Evolutionary conservation across 306 rosid genomes (phyloP).

Genomic region (Prunus padus): DNA sequence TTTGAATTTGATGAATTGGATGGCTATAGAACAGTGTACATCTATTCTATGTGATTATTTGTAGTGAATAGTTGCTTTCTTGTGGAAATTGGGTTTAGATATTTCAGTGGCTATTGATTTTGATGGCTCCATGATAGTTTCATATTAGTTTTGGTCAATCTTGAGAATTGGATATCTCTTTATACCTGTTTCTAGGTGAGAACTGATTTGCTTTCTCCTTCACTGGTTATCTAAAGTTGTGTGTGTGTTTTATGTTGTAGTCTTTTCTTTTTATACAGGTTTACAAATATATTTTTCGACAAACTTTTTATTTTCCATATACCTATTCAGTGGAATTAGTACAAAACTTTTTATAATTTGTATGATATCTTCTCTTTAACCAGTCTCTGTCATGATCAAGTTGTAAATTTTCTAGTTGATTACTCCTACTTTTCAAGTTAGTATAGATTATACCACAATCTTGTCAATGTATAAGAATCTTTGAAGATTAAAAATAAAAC

Average conservation of each 20-base stretch:
- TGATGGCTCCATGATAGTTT: conserved; percentile 8
- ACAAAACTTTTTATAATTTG: background rate
- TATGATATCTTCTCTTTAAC: background rate
- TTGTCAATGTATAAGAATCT: background rate
- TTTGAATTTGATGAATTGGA: conserved; percentile 11
- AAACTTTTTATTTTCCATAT: background rate
- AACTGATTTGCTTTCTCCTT: background rate
- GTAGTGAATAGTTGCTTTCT: background rate
- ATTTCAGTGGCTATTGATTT: conserved; percentile 13
- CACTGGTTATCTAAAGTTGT: background rate
- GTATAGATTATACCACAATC: background rate
- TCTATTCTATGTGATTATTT: background rate
- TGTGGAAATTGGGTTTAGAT: conserved; percentile 20
- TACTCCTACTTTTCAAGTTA: background rate
- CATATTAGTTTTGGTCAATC: background rate
- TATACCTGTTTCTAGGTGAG: background rate
- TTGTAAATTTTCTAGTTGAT: background rate
- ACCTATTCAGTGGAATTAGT: background rate
- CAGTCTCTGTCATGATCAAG: background rate
- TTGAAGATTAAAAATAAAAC: background rate
- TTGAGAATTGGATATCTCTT: background rate
- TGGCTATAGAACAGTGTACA: conserved; percentile 3
- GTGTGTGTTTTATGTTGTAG: background rate
- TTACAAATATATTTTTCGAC: background rate
- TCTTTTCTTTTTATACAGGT: background rate